phyloP scores from a whole-genome alignment of 768 basidiomycete genomes.

The Candolleomyces eurysporus region DNA sequence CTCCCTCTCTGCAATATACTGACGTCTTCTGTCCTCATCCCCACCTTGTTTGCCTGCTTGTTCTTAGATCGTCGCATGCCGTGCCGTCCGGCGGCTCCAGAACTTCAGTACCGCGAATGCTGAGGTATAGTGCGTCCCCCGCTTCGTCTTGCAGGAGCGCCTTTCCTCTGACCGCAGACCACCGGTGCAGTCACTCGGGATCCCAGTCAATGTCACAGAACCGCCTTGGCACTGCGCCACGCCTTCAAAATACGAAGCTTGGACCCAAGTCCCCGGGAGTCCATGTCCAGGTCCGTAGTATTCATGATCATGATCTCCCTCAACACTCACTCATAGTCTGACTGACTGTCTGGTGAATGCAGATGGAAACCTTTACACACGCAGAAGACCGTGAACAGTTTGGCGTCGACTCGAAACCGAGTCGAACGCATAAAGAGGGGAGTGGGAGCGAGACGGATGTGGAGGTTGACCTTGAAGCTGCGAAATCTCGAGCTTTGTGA shows the following conservation, averaged over 20 bases:
- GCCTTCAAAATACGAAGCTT: slow-evolving; percentile 11
- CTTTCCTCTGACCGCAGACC: slow-evolving; percentile 19
- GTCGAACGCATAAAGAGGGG: slow-evolving; percentile 17
- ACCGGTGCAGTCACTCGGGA: slow-evolving; percentile 10
- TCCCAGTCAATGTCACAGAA: slow-evolving; percentile 6
- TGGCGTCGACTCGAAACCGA: slow-evolving; percentile 15
- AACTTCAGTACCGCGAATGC: slow-evolving; percentile 43
- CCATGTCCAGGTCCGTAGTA: slow-evolving; percentile 41
- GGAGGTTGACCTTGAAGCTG: slow-evolving; percentile 27
- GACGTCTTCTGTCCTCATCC: neutral
- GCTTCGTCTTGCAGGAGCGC: neutral
- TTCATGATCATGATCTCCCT: too few relatives aligned
- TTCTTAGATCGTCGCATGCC: slow-evolving; percentile 53
- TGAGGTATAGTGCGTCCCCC: slow-evolving; percentile 44
- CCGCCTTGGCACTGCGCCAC: neutral
- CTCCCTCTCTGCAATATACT: neutral
- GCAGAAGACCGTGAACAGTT: slow-evolving; percentile 30
- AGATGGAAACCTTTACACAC: slow-evolving; percentile 52
- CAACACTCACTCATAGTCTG: neutral
- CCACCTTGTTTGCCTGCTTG: neutral
- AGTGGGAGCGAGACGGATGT: slow-evolving; percentile 30
- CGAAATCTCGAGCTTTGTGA: neutral
- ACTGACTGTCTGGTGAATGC: neutral
- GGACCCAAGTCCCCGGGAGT: slow-evolving; percentile 27
- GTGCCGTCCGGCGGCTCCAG: slow-evolving; percentile 57